Evolutionary conservation across 1,139 yeast genomes (phyloP).

Genomic region (Kurtzmaniella quercitrusa): DNA sequence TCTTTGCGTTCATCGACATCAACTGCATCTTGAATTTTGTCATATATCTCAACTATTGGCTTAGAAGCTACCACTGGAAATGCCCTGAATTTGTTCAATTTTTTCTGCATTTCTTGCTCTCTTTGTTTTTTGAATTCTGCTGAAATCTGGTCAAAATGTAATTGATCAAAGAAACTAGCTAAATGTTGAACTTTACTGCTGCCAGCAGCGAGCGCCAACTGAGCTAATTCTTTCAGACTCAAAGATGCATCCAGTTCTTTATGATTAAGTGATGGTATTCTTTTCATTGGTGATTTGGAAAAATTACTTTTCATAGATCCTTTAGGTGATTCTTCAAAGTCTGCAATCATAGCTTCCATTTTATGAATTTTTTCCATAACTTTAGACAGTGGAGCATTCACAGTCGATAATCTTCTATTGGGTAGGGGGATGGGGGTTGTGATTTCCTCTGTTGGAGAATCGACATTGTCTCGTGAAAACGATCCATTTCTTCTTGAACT

Average conservation of each 20-base stretch:
- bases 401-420: constrained; percentile 9
- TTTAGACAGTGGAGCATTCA: constrained; percentile 14
- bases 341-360: constrained; percentile 20
- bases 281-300: constrained; percentile 6
- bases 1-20: constrained; percentile 25
- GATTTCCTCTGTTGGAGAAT: neutral
- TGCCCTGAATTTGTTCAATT: constrained; percentile 67
- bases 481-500: neutral
- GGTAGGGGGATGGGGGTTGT: constrained; percentile 15
- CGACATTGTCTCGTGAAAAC: neutral
- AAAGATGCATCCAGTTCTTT: constrained; percentile 15
- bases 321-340: constrained; percentile 2
- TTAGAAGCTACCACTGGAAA: constrained; percentile 70
- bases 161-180: constrained; percentile 66
- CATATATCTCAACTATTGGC: constrained; percentile 90
- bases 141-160: constrained; percentile 78
- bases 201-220: neutral
- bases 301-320: neutral
- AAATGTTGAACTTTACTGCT: constrained; percentile 51
- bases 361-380: constrained; percentile 23
- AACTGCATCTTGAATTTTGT: constrained; percentile 87
- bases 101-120: constrained; percentile 64
- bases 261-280: constrained; percentile 8
- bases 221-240: constrained; percentile 2
- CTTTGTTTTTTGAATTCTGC: constrained; percentile 85